These are phyloP conservation scores for Dothideomycetes sp. DNA, from an alignment of 2,329 filamentous ascomycete genomes.

Conservation along the genomic window DNA sequence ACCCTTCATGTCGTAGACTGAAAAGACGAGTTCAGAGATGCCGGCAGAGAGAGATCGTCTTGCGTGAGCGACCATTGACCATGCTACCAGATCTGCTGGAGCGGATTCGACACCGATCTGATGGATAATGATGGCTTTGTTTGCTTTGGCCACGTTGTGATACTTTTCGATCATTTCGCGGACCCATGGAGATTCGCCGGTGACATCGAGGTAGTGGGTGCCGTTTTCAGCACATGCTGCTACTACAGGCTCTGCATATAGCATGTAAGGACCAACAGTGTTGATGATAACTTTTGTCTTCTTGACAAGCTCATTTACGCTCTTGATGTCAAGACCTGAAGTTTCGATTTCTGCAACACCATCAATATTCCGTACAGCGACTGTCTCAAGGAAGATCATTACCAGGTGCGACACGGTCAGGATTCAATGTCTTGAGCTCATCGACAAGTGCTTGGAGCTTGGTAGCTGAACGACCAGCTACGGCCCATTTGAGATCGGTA, in stretches of 20 bases:
- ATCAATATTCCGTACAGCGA: too few species aligned
- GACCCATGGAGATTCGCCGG: constrained; percentile 57
- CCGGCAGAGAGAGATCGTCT: constrained; percentile 43
- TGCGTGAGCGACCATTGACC: constrained; percentile 44
- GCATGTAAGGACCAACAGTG: constrained; percentile 54
- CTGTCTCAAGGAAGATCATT: constrained; percentile 18
- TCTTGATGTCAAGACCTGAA: constrained; percentile 39
- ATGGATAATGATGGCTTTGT: constrained; percentile 53
- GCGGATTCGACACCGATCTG: constrained; percentile 53
- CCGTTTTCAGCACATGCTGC: constrained; percentile 55
- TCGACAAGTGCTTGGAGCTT: constrained; percentile 64
- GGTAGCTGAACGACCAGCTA: constrained; percentile 69
- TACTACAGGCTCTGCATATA: constrained; percentile 55
- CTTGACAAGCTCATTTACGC: constrained; percentile 43
- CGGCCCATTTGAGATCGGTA: constrained; percentile 74
- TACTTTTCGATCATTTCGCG: constrained; percentile 54
- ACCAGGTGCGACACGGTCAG: constrained; percentile 64
- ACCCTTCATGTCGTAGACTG: constrained; percentile 46
- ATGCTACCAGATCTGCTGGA: constrained; percentile 48
- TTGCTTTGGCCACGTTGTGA: constrained; percentile 49
- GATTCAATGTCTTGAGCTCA: constrained; percentile 56
- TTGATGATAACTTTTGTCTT: constrained; percentile 52
- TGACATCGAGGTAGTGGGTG: constrained; percentile 60
- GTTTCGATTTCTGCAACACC: constrained; percentile 30
- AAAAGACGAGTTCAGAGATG: constrained; percentile 43